A percentile compares a stretch with the other conserved stretches of the same genome.
Evolutionary conservation across 352 stramenopile species (phyloP).

Genomic region (Phytophthora melonis): DNA sequence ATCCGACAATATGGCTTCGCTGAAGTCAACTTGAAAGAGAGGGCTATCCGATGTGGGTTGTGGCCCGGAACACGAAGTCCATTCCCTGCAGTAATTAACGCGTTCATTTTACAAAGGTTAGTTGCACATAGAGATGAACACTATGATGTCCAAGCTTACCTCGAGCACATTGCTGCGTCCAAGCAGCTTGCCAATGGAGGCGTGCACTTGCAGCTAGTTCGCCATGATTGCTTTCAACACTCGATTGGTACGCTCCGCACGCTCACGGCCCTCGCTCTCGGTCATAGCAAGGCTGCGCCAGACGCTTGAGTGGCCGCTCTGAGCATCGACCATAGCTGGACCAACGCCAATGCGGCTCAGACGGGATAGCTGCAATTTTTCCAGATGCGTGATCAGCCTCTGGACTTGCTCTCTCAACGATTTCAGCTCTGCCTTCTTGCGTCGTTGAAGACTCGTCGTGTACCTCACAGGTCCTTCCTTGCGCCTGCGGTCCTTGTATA

Average conservation of each 20-base stretch:
- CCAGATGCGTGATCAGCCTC: slow-evolving; percentile 20
- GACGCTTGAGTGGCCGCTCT: not conserved
- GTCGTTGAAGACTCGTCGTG: slow-evolving; percentile 31
- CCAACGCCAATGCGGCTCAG: slow-evolving; percentile 6
- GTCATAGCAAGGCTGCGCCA: slow-evolving; percentile 26
- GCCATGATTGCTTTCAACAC: slow-evolving; percentile 35
- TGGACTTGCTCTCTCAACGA: slow-evolving; percentile 19
- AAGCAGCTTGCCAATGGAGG: slow-evolving; percentile 24
- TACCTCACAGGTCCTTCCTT: slow-evolving; percentile 33
- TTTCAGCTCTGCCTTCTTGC: slow-evolving; percentile 34
- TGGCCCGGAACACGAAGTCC: slow-evolving; percentile 24
- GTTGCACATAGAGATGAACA: not conserved
- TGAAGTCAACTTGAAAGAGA: slow-evolving; percentile 26
- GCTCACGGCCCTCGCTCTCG: slow-evolving; percentile 33
- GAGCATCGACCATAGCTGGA: not conserved
- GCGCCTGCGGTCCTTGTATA: slow-evolving; percentile 27
- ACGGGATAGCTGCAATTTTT: slow-evolving; percentile 18
- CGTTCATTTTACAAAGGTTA: not conserved
- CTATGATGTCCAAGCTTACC: slow-evolving; percentile 8
- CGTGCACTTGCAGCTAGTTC: slow-evolving; percentile 27
- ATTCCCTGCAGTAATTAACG: slow-evolving; percentile 16
- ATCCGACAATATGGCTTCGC: slow-evolving; percentile 29
- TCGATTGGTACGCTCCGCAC: slow-evolving; percentile 31
- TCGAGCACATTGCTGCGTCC: slow-evolving; percentile 16
- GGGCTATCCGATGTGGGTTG: slow-evolving; percentile 14